These are phyloP conservation scores for Reutealis trisperma DNA, from an alignment of 345 rosid genomes.

Conservation along the genomic window DNA sequence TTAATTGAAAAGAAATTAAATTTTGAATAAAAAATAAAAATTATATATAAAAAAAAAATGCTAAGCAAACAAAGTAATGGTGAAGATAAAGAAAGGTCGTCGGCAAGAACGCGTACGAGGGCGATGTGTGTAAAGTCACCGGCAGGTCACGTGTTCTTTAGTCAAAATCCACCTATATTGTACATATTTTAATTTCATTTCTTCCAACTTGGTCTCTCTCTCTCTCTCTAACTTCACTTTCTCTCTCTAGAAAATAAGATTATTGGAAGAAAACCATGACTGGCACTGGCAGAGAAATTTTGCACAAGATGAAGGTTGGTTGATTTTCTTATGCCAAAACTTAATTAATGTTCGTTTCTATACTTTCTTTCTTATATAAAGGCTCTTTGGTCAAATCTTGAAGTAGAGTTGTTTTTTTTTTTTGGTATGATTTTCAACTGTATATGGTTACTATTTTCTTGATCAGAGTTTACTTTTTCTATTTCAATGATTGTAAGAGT, in stretches of 20 bases:
- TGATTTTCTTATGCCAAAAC: not conserved
- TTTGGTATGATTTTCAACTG: not conserved
- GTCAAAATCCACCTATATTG: conserved; percentile 24
- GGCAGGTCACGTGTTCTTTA: conserved; percentile 29
- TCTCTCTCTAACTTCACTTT: not conserved
- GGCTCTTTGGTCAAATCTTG: not conserved
- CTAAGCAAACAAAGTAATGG: too few species aligned
- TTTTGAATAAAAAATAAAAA: too few species aligned
- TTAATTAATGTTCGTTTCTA: too few species aligned
- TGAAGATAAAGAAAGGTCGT: conserved; percentile 36
- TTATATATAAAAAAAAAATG: too few species aligned
- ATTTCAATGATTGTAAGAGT: not conserved
- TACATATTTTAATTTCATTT: not conserved
- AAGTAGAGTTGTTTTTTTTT: not conserved
- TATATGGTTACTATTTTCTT: not conserved
- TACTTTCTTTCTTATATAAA: too few species aligned
- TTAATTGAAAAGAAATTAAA: too few species aligned
- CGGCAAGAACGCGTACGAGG: conserved; percentile 46
- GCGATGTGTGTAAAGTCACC: conserved; percentile 17
- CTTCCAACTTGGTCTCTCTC: not conserved
- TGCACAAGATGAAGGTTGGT: conserved; percentile 76
- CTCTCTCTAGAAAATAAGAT: not conserved
- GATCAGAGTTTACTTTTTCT: not conserved
- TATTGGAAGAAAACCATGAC: conserved; percentile 37
- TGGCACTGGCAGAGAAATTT: conserved; percentile 65